Base-by-base conservation (phyloP, 2,329 filamentous ascomycete species). In the Penicillium sp. region DNA sequence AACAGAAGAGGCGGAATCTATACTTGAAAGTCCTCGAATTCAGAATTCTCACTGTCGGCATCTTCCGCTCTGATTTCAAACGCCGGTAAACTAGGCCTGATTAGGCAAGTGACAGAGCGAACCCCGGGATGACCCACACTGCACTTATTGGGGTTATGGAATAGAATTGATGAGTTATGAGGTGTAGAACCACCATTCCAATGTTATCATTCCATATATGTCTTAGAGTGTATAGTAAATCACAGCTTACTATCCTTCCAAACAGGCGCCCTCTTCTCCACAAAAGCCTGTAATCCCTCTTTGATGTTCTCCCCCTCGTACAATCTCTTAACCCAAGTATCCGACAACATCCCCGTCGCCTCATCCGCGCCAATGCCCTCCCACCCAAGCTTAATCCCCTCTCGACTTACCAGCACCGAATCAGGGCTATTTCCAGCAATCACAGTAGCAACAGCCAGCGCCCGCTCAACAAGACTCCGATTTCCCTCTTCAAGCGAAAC, bases 201-300 rank as follows among this genome's bases (percentile, higher is more conserved):
- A 31, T 31, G 13, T 6, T 33, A 2, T 6, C 14, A 33, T 14
- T 5, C 31, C 3, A 4, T 14, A 16, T 16, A 16, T 14, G 16
- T 16, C 13, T 39, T 19, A 9, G 3, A 11, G 4, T 39, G 35
- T 19, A 39, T 3, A 39, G n/a, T 13, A 2, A 6, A 42, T 49
- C 21, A 77, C 58, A 77, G 56, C 62, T 77, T 77, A 59, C 73
- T 76, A 54, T 71, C 63, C 56, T 64, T 65, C 89, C 89, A 93
- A 37, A 78, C 78, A 1, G 89, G 84, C 74, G 84, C 82, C 68
- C 88, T 80, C 81, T 87, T 91, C 80, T 92, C 89, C 19, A 90
- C 87, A 78, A 93, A 93, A 58, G 89, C 90, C 74, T 72, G 78
- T 21, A 93, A 79, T 0, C 90, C 90, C 75, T 93, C 90, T 54